These are phyloP conservation scores for Tulasnella sp. DNA, from an alignment of 768 basidiomycete genomes.

Conservation along the genomic window DNA sequence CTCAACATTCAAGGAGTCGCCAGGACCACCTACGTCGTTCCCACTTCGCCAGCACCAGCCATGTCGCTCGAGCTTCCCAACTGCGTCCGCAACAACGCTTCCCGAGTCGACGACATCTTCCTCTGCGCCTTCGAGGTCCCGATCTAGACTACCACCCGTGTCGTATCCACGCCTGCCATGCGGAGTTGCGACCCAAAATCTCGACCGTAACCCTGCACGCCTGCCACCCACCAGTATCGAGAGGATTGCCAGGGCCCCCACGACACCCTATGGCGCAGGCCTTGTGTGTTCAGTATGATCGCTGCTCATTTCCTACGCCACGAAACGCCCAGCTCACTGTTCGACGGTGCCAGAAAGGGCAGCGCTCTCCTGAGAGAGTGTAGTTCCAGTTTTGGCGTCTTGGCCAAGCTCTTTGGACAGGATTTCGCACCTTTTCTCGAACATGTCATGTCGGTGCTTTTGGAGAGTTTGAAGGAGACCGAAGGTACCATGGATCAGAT, in stretches of 20 bases:
- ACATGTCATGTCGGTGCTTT: constrained; percentile 77
- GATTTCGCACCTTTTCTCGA: constrained; percentile 88
- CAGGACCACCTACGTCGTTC: background rate
- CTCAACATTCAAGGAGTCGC: background rate
- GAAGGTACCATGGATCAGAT: constrained; percentile 52
- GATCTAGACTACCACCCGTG: background rate
- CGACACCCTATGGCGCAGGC: no score
- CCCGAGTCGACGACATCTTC: constrained; percentile 23
- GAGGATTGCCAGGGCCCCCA: no score
- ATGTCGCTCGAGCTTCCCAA: constrained; percentile 1
- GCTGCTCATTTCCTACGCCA: no score
- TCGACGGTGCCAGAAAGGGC: constrained; percentile 82
- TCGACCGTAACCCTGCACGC: no score
- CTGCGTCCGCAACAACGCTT: constrained; percentile 27
- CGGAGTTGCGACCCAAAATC: no score
- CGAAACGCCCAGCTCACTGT: no score
- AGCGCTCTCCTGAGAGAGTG: constrained; percentile 87
- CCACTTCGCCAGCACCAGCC: background rate
- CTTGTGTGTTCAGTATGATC: no score
- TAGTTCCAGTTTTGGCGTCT: constrained; percentile 94
- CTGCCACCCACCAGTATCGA: no score
- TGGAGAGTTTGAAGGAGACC: constrained; percentile 74
- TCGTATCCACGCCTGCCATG: no score
- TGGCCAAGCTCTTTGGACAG: constrained; percentile 94
- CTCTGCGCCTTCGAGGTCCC: constrained; percentile 11